phyloP scores from a whole-genome alignment of 2,329 filamentous ascomycete genomes.

The Ophiosphaerella narmari region DNA sequence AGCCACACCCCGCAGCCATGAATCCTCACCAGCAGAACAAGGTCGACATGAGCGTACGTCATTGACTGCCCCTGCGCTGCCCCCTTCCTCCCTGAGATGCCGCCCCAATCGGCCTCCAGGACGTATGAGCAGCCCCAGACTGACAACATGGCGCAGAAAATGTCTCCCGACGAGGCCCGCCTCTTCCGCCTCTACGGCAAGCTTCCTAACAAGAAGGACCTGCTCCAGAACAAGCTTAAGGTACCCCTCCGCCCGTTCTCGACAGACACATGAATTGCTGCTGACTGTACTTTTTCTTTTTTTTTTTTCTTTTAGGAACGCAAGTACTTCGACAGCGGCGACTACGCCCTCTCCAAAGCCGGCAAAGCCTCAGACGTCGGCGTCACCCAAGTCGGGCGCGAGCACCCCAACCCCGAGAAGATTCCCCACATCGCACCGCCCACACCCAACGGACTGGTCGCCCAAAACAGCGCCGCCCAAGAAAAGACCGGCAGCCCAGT shows the following conservation, averaged over 20 bases:
- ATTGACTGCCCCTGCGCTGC: constrained; percentile 21
- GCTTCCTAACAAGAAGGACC: constrained; percentile 92
- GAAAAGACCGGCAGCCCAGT: constrained; percentile 73
- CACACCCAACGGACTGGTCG: constrained; percentile 48
- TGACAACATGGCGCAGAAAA: constrained; percentile 63
- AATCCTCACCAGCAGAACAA: constrained; percentile 99
- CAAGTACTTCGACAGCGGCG: constrained; percentile 94
- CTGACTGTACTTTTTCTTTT: constrained; percentile 5
- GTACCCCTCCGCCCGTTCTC: constrained; percentile 45
- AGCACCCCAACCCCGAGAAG: constrained; percentile 93
- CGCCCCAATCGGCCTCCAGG: constrained; percentile 2
- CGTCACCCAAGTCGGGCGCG: constrained; percentile 88
- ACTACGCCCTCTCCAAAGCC: constrained; percentile 95
- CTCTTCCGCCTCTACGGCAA: constrained; percentile 98
- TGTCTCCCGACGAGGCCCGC: constrained; percentile 92
- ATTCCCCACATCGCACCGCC: constrained; percentile 86
- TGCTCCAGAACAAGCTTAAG: constrained; percentile 97
- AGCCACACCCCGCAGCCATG: constrained; percentile 59
- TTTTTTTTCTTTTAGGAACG: constrained; percentile 65
- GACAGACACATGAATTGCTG: not conserved
- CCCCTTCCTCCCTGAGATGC: constrained; percentile 6
- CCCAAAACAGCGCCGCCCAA: constrained; percentile 41
- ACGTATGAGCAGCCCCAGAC: constrained; percentile 5
- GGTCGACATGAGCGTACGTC: constrained; percentile 88
- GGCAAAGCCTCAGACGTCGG: constrained; percentile 95